Percentiles rank a stretch among this genome's conserved stretches.
These are phyloP conservation scores for Kwoniella botswanensis DNA, from an alignment of 768 basidiomycete species.

Conservation along the genomic window DNA sequence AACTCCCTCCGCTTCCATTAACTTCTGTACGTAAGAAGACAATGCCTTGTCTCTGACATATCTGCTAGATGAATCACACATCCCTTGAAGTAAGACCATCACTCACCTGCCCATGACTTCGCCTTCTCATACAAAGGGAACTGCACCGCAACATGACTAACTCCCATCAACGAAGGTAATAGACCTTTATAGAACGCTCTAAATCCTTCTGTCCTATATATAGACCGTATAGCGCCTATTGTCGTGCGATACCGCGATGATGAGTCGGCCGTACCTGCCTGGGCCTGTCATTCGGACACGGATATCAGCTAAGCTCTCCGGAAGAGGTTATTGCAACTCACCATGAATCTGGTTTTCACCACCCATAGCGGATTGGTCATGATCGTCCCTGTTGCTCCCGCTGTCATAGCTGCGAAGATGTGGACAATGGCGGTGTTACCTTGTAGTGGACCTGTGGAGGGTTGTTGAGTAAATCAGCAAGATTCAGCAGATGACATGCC, in stretches of 20 bases:
- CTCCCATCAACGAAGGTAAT: constrained; percentile 88
- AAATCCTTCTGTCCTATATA: constrained; percentile 85
- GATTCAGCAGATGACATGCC: neutral
- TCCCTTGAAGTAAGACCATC: no score
- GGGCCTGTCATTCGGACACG: constrained; percentile 67
- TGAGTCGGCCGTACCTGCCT: constrained; percentile 64
- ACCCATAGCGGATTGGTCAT: constrained; percentile 98
- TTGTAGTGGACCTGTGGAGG: constrained; percentile 8
- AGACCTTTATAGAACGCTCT: constrained; percentile 93
- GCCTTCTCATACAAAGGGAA: constrained; percentile 95
- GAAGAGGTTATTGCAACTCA: constrained; percentile 56
- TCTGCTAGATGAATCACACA: no score
- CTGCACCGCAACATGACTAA: constrained; percentile 93
- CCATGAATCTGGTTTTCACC: constrained; percentile 99
- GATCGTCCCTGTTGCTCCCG: constrained; percentile 89
- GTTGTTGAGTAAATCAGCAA: constrained; percentile 7
- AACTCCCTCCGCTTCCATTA: no score
- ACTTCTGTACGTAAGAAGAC: no score
- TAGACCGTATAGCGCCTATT: constrained; percentile 82
- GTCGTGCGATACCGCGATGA: constrained; percentile 87
- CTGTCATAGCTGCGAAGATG: constrained; percentile 92
- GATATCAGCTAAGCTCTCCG: neutral
- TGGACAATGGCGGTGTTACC: constrained; percentile 61
- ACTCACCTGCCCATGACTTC: constrained; percentile 81
- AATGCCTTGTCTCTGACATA: no score